A percentile compares a stretch with the other conserved stretches of the same genome.
phyloP scores from a whole-genome alignment of 2,329 filamentous ascomycete genomes.

The Diaporthe ilicicola region DNA sequence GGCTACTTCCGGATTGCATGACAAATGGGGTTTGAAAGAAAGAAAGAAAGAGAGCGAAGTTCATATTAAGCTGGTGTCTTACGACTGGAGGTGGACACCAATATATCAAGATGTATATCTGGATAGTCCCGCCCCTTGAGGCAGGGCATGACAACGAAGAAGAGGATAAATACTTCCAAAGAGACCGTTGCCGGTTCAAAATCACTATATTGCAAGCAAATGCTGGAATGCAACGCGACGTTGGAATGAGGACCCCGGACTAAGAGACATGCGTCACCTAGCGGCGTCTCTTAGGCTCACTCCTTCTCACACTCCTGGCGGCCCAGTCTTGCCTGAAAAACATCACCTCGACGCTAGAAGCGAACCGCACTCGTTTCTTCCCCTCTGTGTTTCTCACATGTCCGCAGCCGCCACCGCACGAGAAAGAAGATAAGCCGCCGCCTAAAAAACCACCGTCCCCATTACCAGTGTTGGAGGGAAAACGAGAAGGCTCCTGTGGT shows the following conservation, averaged over 20 bases:
- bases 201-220: not conserved
- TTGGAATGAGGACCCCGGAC: not conserved
- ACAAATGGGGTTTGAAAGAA: not conserved
- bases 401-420: not conserved
- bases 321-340: constrained; percentile 7
- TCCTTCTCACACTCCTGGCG: not conserved
- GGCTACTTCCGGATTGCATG: not conserved
- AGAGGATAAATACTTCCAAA: not conserved
- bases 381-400: not conserved
- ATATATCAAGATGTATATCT: constrained; percentile 20
- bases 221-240: not conserved
- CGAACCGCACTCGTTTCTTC: constrained; percentile 16
- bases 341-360: not conserved
- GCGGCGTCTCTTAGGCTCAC: not conserved
- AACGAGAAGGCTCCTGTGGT: not conserved
- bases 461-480: not conserved
- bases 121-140: not conserved
- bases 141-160: not conserved
- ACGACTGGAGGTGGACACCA: not conserved
- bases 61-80: not conserved
- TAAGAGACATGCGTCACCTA: not conserved
- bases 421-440: not conserved
- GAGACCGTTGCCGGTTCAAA: not conserved
- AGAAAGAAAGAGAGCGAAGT: constrained; percentile 1
- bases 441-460: not conserved